Evolutionary conservation across 1,139 yeast genomes (phyloP), one percentile per base, ranked within the genome.

Genomic region (Hansenula sp.): DNA sequence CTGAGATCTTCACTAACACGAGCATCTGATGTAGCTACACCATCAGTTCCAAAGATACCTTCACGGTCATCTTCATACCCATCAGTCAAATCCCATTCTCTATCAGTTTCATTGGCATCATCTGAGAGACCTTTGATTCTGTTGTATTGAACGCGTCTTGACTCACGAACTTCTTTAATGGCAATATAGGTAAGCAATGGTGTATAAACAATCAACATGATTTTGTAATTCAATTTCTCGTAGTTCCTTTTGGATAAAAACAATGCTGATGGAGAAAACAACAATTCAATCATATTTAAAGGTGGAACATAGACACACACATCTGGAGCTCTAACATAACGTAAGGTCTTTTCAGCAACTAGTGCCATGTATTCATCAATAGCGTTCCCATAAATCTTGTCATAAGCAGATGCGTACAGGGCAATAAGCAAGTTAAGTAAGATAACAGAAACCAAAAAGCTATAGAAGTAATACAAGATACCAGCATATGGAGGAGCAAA

Each of bases 311-410:
- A 88, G 34, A 87, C 85, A 54, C 84, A 81, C 44, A 79, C 82
- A 63, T 88, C 96, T 0, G 96, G 96, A 0, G 96, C 95, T 50
- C 96, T 74, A 40, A 87, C 79, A 56, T 84, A 88, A 46, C 90
- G 71, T 51, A 88, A 72, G 0, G 95, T 87, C 66, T 87, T 86
- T 49, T 84, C 85, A 4, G 96, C 87, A 50, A 85, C 85, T 42
- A 87, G 73, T 0, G 95, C 95, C 68, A 87, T 75, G 60, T 83
- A 88, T 59, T 88, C 95, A 55, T 83, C 86, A 24, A 81, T 79
- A 2, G 95, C 89, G 64, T 87, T 86, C 40, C 78, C 94, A 43
- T 82, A 84, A 48, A 88, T 87, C 43, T 79, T 77, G 32, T 85
- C 81, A 56, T 88, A 88, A 0, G 96, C 94, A 42, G 88, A 83